Evolutionary conservation across 495 filamentous ascomycete species (phyloP), one percentile per base, ranked within the genome.

Genomic region (Glonium stellatum): DNA sequence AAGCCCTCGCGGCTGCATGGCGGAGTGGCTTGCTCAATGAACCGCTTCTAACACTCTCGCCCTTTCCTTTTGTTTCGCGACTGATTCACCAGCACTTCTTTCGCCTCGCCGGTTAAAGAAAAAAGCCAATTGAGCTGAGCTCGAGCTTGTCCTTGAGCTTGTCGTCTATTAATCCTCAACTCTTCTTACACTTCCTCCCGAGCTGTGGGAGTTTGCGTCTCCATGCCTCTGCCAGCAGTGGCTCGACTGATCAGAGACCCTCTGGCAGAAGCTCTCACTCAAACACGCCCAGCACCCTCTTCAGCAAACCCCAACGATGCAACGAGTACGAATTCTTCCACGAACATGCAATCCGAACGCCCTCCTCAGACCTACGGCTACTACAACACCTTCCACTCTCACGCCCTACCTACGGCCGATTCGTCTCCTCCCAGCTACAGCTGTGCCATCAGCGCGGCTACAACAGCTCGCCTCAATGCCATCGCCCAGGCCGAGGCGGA

Each of bases 321-420:
- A 9, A 23, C 48, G 21, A 51, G 5, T 8, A 25, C 48, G 13
- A 51, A 51, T 51, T 5, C 18, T 9, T 13, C 48, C 9, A 25
- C 48, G 23, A 44, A 15, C 10, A 4, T 11, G 1, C 48, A 51
- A 47, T 49, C 55, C 5, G 57, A 63, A 0, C 44, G 52, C 12
- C 21, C 36, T 18, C 23, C 65, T 9, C 67, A 63, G 12, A 64
- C 58, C 35, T 69, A 67, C 35, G 67, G 67, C 25, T 69, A 69
- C 62, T 61, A 67, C 62, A 64, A 69, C 37, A 65, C 64, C 36
- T 69, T 69, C 56, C 67, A 67, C 61, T 62, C 59, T 22, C 64
- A 67, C 50, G 55, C 51, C 4, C 42, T 31, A 11, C 54, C 57
- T 5, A 1, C 37, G 12, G 15, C 11, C 15, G 42, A 54, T 10